Percentiles rank a stretch among this genome's conserved stretches.
Conservation (phyloP, 1,284 basidiomycete genomes). For the Cutaneotrichosporon curvatum region DNA sequence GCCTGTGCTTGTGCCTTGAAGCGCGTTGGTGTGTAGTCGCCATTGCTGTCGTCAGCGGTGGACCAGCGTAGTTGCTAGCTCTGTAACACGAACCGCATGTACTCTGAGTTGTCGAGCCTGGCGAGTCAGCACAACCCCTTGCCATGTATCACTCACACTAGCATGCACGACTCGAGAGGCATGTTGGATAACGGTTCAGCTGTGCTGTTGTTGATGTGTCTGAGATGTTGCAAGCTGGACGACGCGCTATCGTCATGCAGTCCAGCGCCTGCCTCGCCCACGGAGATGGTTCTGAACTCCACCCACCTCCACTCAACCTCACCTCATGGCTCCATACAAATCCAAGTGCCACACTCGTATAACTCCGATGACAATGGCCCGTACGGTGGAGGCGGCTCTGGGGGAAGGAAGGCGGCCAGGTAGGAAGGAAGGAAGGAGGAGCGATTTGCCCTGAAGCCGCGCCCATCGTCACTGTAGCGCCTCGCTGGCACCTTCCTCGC, state of each 20-base stretch:
- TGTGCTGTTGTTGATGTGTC: not conserved
- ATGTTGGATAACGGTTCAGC: constrained; percentile 58
- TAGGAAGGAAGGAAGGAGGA: not conserved
- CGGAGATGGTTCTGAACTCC: too few species aligned
- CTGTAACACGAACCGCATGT: constrained; percentile 57
- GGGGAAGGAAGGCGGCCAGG: too few species aligned
- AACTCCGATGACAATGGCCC: not conserved
- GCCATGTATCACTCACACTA: constrained; percentile 47
- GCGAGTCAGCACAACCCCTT: constrained; percentile 3
- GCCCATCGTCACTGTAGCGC: constrained; percentile 6
- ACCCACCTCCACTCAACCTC: too few species aligned
- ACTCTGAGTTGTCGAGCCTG: constrained; percentile 87
- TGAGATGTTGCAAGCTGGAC: not conserved
- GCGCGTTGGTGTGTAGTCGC: constrained; percentile 80
- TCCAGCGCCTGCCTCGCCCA: too few species aligned
- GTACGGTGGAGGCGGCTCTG: too few species aligned
- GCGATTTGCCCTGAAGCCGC: not conserved
- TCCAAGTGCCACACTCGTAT: too few species aligned
- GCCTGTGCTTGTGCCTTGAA: constrained; percentile 90
- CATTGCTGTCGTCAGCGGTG: constrained; percentile 55
- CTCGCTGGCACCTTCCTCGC: constrained; percentile 1
- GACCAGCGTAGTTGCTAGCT: too few species aligned
- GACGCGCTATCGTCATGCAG: constrained; percentile 5
- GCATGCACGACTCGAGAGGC: constrained; percentile 89
- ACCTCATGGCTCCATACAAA: too few species aligned